phyloP scores from a whole-genome alignment of 2,329 filamentous ascomycete species.

The Cercospora sojina region DNA sequence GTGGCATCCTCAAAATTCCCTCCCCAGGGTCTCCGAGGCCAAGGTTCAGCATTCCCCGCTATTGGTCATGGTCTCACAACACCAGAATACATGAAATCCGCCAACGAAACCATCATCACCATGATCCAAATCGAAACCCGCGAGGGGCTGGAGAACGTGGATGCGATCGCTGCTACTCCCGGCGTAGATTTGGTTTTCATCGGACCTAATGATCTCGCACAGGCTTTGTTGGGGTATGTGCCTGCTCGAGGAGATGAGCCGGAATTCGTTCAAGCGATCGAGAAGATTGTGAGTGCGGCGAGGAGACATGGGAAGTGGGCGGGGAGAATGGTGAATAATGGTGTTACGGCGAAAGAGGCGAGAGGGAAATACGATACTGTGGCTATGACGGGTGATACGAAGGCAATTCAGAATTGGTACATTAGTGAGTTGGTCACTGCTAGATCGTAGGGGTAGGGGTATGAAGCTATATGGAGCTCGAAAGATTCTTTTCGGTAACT shows the following conservation, averaged over 20 bases:
- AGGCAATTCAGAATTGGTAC: slow-evolving; percentile 35
- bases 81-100: slow-evolving; percentile 52
- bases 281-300: not conserved
- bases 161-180: slow-evolving; percentile 51
- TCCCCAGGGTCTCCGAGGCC: slow-evolving; percentile 52
- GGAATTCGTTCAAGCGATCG: slow-evolving; percentile 42
- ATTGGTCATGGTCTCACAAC: slow-evolving; percentile 54
- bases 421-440: not conserved
- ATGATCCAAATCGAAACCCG: slow-evolving; percentile 50
- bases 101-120: slow-evolving; percentile 53
- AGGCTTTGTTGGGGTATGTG: slow-evolving; percentile 54
- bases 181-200: slow-evolving; percentile 51
- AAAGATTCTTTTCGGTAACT: no score
- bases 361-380: slow-evolving; percentile 46
- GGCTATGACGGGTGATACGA: slow-evolving; percentile 32
- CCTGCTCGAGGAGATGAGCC: slow-evolving; percentile 42
- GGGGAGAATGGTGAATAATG: not conserved
- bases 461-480: no score
- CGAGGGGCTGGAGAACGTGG: slow-evolving; percentile 42
- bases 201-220: slow-evolving; percentile 56
- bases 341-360: not conserved
- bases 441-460: not conserved
- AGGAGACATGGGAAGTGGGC: not conserved
- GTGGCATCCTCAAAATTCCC: slow-evolving; percentile 56
- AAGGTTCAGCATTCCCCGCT: slow-evolving; percentile 56